Base-by-base conservation (phyloP, 352 stramenopile species). In the Phytopythium oedochilum region DNA sequence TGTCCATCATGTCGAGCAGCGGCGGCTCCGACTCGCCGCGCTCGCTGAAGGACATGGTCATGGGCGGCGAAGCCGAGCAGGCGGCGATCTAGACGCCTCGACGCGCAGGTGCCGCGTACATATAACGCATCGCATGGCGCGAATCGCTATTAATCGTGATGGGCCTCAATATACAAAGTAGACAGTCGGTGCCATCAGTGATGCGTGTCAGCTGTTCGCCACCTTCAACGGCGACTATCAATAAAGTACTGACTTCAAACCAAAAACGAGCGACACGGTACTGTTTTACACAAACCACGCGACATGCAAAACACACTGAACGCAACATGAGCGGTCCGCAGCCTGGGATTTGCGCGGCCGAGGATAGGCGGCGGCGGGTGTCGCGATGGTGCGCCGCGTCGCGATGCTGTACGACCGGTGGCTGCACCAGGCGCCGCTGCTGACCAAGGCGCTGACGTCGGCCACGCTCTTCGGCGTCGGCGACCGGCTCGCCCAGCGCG, bases 391-490 rank as follows among this genome's bases (percentile, higher is more conserved):
- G 68, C 65, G 56, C 10, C 64, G 65, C 3, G 14, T 77, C 14
- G 61, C 59, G 22, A 48, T 64, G 46, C 17, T 77, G 23, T 86
- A 88, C 60, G 55, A 71, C 44, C 53, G 62, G 32, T 71, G 64
- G 58, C 63, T 88, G 51, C 61, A 79, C 28, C 38, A 71, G 50
- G 58, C 67, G n/a, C 78, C 78, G 34, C 53, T 88, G 46, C 38
- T 81, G 55, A 86, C 74, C 48, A 88, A 87, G 61, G 63, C 57
- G 18, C 34, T 76, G 18, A 86, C 73, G 23, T 73, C 78, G 10
- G 68, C 62, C 14, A 61, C 66, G 10, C 59, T 86, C 17, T 82
- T 76, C 17, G 67, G 75, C 32, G 50, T 66, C 2, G 77, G 72
- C 18, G 75, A 88, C 46, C 65, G 68, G 39, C 60, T 71, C 32